Base-by-base conservation (phyloP, 306 rosid species). In the Mimosa bimucronata region DNA sequence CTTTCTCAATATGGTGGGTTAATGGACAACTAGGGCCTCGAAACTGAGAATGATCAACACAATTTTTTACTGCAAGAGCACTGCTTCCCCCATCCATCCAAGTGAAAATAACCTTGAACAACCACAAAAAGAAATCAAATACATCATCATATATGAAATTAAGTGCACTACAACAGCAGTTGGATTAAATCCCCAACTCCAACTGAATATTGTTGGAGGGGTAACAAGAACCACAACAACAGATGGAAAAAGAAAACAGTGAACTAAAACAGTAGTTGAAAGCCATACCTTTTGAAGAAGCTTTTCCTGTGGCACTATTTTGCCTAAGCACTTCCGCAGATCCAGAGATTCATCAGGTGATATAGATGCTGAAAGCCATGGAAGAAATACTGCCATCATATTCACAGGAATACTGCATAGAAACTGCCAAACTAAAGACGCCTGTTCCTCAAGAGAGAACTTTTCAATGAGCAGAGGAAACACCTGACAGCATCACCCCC, bases 401-500 rank as follows among this genome's bases (percentile, higher is more conserved):
- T 96, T 88, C 77, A 96, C 98, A 26, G 99, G 99, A 89, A 96
- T 93, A 84, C 99, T 96, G 85, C 99, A 96, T 65, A 96, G 88
- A 85, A 96, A 96, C 88, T 93, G 99, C 98, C 99, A 96, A 70
- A 96, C 97, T 69, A 96, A 85, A 61, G 93, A 93, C 58, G 98
- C 97, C 84, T 93, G 99, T 82, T 96, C 99, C 82, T 91, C 97
- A 4, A 90, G 84, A 38, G 97, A 90, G 84, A 96, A 96, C 86
- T 96, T 93, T 83, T 96, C 98, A 58, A 90, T 84, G 76, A 96
- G 94, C 86, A 96, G 84, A 61, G 98, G 99, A 86, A 96, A 88
- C 75, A 96, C 99, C 99, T 96, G 88, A 79, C 80, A 88, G 53
- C 64, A 74, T 80, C 65, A 84, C 30, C 50, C 28, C 48, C 30